Base-by-base conservation (phyloP, 306 rosid species). In the Quercus alba region DNA sequence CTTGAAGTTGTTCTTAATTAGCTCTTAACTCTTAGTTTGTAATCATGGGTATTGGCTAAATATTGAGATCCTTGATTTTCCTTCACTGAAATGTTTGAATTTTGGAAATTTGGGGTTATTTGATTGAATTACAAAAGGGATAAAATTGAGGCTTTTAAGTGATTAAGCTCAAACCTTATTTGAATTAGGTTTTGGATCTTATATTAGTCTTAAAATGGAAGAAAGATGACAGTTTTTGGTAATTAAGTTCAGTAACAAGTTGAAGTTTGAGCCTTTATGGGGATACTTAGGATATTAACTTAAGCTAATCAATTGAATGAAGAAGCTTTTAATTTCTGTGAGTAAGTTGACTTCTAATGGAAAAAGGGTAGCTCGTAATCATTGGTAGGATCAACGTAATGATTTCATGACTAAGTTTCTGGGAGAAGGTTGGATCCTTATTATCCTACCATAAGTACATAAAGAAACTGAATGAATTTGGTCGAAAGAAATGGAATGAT, bases 21-120 rank as follows among this genome's bases (percentile, higher is more conserved):
- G 28, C 41, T 3, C 52, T 9, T 46, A 6, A 19, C 52, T 35
- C 28, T 18, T 35, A 19, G 26, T 68, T 68, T 68, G 52, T 68
- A 35, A 10, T 33, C 20, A 35, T n/a, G 72, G 51, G 72, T 68
- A 68, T 67, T 19, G 49, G n/a, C 52, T 68, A 68, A 10, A 35
- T 68, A 35, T 33, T 19, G 72, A 35, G 72, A 68, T 68, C 54
- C 38, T 33, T 30, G 20, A 64, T 82, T 10, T 52, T 62, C 5
- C 5, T 56, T 52, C 49, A 52, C 54, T 49, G 54, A 49, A 12
- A 49, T 49, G 54, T 12, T 49, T 49, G 57, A 67, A 73, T 71
- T 70, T 71, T 72, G 77, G 81, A 75, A 58, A 73, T 71, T 62
- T 55, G 64, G 74, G 81, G 58, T 75, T 79, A 18, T 31, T 46